phyloP scores from a whole-genome alignment of 768 basidiomycete species.

The Sarcodon aspratus region DNA sequence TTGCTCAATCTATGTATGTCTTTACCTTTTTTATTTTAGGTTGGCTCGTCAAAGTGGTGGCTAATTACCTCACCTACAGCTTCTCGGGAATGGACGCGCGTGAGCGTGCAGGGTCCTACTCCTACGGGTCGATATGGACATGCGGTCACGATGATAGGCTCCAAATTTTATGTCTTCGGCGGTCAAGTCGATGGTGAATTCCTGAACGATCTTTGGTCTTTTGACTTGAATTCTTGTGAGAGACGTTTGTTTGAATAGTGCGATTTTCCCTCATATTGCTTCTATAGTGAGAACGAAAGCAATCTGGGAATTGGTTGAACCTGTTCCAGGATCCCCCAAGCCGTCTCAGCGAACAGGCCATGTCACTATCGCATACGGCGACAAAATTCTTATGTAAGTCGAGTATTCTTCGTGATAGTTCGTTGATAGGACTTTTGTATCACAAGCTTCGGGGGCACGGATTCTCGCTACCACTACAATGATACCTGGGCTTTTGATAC shows the following conservation, averaged over 20 bases:
- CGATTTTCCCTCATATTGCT: not conserved
- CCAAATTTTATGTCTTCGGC: constrained; percentile 90
- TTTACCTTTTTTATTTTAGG: not conserved
- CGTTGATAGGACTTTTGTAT: not conserved
- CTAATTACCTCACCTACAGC: constrained; percentile 30
- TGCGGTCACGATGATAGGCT: constrained; percentile 85
- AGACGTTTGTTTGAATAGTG: constrained; percentile 2
- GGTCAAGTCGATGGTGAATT: constrained; percentile 95
- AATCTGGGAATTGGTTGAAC: constrained; percentile 73
- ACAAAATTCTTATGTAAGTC: constrained; percentile 75
- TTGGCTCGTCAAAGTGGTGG: not conserved
- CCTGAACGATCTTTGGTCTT: constrained; percentile 90
- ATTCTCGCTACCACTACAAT: constrained; percentile 98
- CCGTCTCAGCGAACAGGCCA: constrained; percentile 90
- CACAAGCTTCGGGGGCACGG: constrained; percentile 91
- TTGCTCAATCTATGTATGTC: constrained; percentile 83
- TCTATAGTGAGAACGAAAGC: constrained; percentile 68
- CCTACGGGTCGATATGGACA: constrained; percentile 94
- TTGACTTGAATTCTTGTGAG: constrained; percentile 91
- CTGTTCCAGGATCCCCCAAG: constrained; percentile 38
- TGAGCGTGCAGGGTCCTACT: constrained; percentile 61
- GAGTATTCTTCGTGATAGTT: not conserved
- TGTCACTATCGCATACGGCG: constrained; percentile 71
- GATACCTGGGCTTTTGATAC: constrained; percentile 96
- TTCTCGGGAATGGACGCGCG: constrained; percentile 90